Conservation (phyloP, 2,329 filamentous ascomycete genomes). For the Ilyonectria robusta region DNA sequence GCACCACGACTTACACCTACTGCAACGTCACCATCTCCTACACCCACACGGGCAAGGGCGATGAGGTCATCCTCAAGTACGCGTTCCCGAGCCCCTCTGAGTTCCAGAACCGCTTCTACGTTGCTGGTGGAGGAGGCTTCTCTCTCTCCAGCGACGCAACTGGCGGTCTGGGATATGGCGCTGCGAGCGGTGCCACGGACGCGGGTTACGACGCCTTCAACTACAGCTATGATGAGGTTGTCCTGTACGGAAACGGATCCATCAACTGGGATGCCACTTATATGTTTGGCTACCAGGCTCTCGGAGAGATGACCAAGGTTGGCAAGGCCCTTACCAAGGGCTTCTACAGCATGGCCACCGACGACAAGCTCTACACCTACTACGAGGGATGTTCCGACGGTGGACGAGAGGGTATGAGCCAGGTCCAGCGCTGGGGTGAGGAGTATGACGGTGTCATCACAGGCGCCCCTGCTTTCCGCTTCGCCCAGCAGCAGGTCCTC, state of each 20-base stretch:
- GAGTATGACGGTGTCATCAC: slow-evolving; percentile 37
- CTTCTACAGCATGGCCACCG: slow-evolving; percentile 52
- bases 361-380: slow-evolving; percentile 62
- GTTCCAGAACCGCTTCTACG: slow-evolving; percentile 62
- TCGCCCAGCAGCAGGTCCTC: slow-evolving; percentile 58
- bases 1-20: slow-evolving; percentile 45
- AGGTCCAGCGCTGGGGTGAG: slow-evolving; percentile 38
- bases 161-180: slow-evolving; percentile 59
- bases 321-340: slow-evolving; percentile 60
- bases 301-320: slow-evolving; percentile 62
- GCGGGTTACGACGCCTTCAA: slow-evolving; percentile 61
- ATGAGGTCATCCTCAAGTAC: slow-evolving; percentile 53
- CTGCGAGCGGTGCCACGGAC: slow-evolving; percentile 57
- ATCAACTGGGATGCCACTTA: slow-evolving; percentile 65
- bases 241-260: slow-evolving; percentile 63
- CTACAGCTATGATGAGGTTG: slow-evolving; percentile 54
- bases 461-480: slow-evolving; percentile 46
- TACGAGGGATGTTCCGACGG: slow-evolving; percentile 65
- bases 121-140: slow-evolving; percentile 61
- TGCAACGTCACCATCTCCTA: slow-evolving; percentile 56
- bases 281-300: slow-evolving; percentile 66
- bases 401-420: slow-evolving; percentile 60
- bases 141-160: slow-evolving; percentile 48
- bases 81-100: slow-evolving; percentile 52
- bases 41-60: slow-evolving; percentile 50